A percentile compares a stretch with the other conserved stretches of the same genome.
Conservation (phyloP, 108 stramenopile species). For the Mayamaea pseudoterrestris region DNA sequence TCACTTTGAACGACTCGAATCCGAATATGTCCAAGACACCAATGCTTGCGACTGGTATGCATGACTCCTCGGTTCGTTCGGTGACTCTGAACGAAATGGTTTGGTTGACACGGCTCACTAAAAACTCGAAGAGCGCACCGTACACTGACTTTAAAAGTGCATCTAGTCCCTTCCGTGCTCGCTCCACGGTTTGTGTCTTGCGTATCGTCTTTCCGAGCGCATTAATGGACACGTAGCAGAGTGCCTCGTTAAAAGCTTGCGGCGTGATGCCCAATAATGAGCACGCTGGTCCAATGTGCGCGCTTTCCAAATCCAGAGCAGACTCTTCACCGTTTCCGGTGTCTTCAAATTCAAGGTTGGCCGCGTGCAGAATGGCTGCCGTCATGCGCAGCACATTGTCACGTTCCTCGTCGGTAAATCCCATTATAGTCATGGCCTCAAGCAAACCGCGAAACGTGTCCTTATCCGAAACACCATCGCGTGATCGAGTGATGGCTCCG, state of each 20-base stretch:
- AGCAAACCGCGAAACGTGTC: conserved; percentile 35
- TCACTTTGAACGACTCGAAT: conserved; percentile 71
- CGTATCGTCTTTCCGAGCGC: conserved; percentile 59
- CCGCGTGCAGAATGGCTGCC: conserved; percentile 52
- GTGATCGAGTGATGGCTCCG: conserved; percentile 39
- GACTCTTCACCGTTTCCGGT: conserved; percentile 33
- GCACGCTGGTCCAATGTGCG: conserved; percentile 31
- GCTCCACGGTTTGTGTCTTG: conserved; percentile 43
- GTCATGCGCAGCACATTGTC: conserved; percentile 39
- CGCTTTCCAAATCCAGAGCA: conserved; percentile 20
- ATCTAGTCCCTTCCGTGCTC: conserved; percentile 62
- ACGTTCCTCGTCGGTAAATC: conserved; percentile 37
- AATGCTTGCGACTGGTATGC: conserved; percentile 55
- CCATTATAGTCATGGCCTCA: conserved; percentile 22
- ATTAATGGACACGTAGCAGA: conserved; percentile 53
- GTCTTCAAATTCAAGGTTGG: conserved; percentile 45
- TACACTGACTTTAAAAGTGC: conserved; percentile 91
- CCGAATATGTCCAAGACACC: conserved; percentile 91
- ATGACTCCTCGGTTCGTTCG: conserved; percentile 7
- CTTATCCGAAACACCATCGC: conserved; percentile 48
- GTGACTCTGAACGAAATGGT: conserved; percentile 35
- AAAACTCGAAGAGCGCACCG: conserved; percentile 70
- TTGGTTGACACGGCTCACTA: conserved; percentile 83
- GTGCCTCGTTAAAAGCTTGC: conserved; percentile 42
- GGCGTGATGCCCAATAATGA: conserved; percentile 46